A percentile compares a stretch with the other conserved stretches of the same genome.
These are phyloP conservation scores for Phellopilus nigrolimitatus DNA, from an alignment of 1,284 basidiomycete genomes.

Conservation along the genomic window DNA sequence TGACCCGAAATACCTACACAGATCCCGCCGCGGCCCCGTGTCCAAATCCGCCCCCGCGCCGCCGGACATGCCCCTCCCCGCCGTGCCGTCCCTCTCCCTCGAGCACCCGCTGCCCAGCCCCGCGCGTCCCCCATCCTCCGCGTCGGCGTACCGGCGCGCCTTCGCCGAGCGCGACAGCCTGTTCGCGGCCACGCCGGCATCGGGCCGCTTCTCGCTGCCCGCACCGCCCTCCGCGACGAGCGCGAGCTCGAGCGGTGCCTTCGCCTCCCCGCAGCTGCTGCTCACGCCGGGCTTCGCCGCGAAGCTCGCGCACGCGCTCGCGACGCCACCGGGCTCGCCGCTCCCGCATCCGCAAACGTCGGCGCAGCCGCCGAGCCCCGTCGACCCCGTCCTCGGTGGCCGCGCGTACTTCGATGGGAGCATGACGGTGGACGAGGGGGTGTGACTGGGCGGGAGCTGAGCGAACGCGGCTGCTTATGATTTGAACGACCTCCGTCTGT, in stretches of 20 bases:
- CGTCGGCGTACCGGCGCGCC: constrained; percentile 15
- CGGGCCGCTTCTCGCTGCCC: neutral
- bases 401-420: constrained; percentile 16
- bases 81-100: too few relatives aligned
- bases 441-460: too few relatives aligned
- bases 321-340: constrained; percentile 16
- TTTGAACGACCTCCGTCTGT: too few relatives aligned
- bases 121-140: constrained; percentile 21
- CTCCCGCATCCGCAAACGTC: constrained; percentile 16
- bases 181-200: neutral
- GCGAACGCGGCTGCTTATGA: too few relatives aligned
- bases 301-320: constrained; percentile 16
- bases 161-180: constrained; percentile 9
- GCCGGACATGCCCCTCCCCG: constrained; percentile 32
- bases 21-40: constrained; percentile 29
- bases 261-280: constrained; percentile 13
- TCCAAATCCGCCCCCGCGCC: constrained; percentile 32
- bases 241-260: neutral
- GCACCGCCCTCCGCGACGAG: constrained; percentile 8
- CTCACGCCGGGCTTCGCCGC: constrained; percentile 17
- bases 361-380: constrained; percentile 17
- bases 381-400: constrained; percentile 22
- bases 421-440: constrained; percentile 22
- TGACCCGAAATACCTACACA: constrained; percentile 14
- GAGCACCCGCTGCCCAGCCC: too few relatives aligned